phyloP scores from a whole-genome alignment of 2,329 filamentous ascomycete genomes.

The Xylariaceae sp. region DNA sequence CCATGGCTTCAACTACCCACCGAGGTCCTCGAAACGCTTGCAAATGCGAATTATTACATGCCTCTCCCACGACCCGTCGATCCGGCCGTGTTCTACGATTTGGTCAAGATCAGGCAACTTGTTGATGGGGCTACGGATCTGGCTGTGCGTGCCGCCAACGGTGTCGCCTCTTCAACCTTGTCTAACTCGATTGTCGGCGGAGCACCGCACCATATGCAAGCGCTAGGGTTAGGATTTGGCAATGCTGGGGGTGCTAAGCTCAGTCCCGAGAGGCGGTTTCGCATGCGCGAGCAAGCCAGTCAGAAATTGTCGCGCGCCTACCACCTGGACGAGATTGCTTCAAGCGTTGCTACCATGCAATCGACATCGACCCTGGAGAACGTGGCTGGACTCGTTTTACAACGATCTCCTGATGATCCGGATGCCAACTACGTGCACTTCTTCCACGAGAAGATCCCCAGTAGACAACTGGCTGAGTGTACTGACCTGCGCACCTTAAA shows the following conservation, averaged over 20 bases:
- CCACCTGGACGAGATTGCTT: conserved; percentile 75
- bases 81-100: conserved; percentile 75
- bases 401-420: conserved; percentile 61
- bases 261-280: conserved; percentile 70
- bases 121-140: conserved; percentile 78
- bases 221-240: conserved; percentile 53
- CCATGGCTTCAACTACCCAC: conserved; percentile 77
- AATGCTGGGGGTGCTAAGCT: conserved; percentile 60
- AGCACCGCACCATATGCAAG: conserved; percentile 35
- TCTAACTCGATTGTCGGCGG: conserved; percentile 48
- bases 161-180: conserved; percentile 61
- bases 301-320: conserved; percentile 75
- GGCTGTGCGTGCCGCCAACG: conserved; percentile 71
- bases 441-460: conserved; percentile 86
- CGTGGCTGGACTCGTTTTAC: conserved; percentile 67
- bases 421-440: conserved; percentile 89
- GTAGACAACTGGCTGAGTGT: conserved; percentile 65
- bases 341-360: conserved; percentile 80
- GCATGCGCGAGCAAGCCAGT: conserved; percentile 76
- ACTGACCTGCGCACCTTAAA: conserved; percentile 64
- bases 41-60: conserved; percentile 74
- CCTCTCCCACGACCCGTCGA: conserved; percentile 73
- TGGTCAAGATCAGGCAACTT: conserved; percentile 74
- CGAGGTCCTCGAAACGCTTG: conserved; percentile 74
- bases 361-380: conserved; percentile 72